Conservation (phyloP, 108 stramenopile species). For the Cyclotella baltica region DNA sequence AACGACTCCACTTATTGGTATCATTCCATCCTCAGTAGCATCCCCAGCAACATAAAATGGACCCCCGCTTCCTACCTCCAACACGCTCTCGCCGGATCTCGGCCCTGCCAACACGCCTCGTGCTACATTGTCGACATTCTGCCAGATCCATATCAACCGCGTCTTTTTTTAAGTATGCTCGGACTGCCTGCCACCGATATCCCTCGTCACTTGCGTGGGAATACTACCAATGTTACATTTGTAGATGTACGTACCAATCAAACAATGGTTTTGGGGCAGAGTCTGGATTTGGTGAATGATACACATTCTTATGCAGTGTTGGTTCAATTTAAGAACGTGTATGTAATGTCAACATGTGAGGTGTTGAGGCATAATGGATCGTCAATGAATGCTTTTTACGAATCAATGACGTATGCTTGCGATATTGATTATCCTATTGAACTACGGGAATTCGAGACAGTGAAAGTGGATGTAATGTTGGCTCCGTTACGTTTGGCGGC, state of each 20-base stretch:
- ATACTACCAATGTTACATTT: background rate
- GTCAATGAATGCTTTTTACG: background rate
- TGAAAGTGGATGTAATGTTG: background rate
- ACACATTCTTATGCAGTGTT: background rate
- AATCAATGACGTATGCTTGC: background rate
- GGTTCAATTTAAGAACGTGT: background rate
- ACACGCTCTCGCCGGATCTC: background rate
- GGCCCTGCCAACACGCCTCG: background rate
- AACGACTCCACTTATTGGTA: no score
- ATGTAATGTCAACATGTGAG: background rate
- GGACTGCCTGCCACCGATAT: background rate
- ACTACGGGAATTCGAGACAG: background rate
- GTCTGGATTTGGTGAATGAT: background rate
- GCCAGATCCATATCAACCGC: background rate
- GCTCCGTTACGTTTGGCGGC: background rate
- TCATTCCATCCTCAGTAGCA: no score
- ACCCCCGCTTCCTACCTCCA: background rate
- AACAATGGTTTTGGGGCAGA: background rate
- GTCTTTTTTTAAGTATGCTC: background rate
- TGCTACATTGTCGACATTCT: slow-evolving; percentile 8
- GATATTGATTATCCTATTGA: background rate
- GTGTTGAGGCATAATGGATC: background rate
- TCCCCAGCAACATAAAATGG: background rate
- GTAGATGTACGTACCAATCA: background rate
- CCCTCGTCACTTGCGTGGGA: background rate